Conservation (phyloP, 1,139 yeast genomes). For the Sugiyamaella pinicola region DNA sequence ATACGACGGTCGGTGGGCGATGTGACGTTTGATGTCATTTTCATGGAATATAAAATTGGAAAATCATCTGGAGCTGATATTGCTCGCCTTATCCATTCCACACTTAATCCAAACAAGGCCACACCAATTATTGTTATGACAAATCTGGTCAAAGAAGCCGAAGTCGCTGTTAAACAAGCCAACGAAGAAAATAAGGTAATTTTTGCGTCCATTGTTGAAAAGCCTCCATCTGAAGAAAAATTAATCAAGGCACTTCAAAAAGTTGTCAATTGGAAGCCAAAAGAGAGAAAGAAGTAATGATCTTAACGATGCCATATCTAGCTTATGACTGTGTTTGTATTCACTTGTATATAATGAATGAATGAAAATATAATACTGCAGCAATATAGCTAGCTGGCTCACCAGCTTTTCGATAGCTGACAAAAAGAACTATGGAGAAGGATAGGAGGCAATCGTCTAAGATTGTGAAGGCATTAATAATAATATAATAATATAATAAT, state of each 20-base stretch:
- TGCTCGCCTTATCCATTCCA: conserved; percentile 72
- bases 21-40: conserved; percentile 79
- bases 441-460: no score
- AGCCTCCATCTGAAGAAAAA: conserved; percentile 61
- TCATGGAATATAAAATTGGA: conserved; percentile 72
- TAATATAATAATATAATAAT: conserved; percentile 9
- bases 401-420: no score
- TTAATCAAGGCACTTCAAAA: conserved; percentile 41
- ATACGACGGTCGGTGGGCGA: conserved; percentile 81
- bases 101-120: conserved; percentile 70
- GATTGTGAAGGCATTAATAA: not conserved
- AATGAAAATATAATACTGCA: conserved; percentile 4
- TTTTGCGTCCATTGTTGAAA: conserved; percentile 75
- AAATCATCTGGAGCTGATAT: conserved; percentile 73
- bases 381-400: no score
- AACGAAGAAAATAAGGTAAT: conserved; percentile 38
- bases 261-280: conserved; percentile 41
- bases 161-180: conserved; percentile 33
- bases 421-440: no score
- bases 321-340: conserved; percentile 1
- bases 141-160: conserved; percentile 70
- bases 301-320: conserved; percentile 11
- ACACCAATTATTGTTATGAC: conserved; percentile 84
- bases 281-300: conserved; percentile 18
- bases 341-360: conserved; percentile 16